Evolutionary conservation across 2,329 filamentous ascomycete species (phyloP), one percentile per base, ranked within the genome.

Genomic region (Parafenestella ontariensis): DNA sequence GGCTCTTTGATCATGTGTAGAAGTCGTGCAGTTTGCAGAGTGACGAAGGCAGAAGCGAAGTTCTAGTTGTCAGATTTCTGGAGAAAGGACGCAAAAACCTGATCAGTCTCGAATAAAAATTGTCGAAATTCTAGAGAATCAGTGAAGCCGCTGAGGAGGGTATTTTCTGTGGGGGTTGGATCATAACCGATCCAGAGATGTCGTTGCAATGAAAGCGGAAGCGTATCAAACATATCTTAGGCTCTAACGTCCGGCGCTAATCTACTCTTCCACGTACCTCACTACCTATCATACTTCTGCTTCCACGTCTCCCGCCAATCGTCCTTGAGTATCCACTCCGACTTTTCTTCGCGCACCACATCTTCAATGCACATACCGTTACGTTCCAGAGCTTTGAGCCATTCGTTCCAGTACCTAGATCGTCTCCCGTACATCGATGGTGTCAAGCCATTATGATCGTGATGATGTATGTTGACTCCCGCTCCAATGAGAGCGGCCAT

Each of bases 371-470:
- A n/a, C 20, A 24, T 44, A 0, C 24, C 29, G 18, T 52, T 58
- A 18, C 11, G 36, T 41, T 48, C 46, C 24, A 56, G 43, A 11
- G 56, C 53, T 28, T 24, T 36, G 6, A 53, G 50, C 56, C 56
- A 56, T 31, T 36, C 36, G 11, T 29, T 37, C 56, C 52, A 53
- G n/a, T 17, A 21, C 10, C 43, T 33, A 23, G 31, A n/a, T 6
- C 26, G 23, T n/a, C 36, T 47, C 5, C 49, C 52, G 4, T 41
- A 45, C 53, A 56, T 45, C 2, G 52, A 56, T 2, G 53, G 46
- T 3, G 48, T 56, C 21, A 49, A 11, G 3, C 40, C 47, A 29
- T 42, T 28, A 5, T 46, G 15, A 6, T 48, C 42, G 10, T 28
- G 31, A 20, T 46, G 29, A 18, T 49, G 33, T 8, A 47, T 18